Evolutionary conservation across 306 rosid species (phyloP), one percentile per base, ranked within the genome.

Genomic region (Lathyrus aphaca): DNA sequence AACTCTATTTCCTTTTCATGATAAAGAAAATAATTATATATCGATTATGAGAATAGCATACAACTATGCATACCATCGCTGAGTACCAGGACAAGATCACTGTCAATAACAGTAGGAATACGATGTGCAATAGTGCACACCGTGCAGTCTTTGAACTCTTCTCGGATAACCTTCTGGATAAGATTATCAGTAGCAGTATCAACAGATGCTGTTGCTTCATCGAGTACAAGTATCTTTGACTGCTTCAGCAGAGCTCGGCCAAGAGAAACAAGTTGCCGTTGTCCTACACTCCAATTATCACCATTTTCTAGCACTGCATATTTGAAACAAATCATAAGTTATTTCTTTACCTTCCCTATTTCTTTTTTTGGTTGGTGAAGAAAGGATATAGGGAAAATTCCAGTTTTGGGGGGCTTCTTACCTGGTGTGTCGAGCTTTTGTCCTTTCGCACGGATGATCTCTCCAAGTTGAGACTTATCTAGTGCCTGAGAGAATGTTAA

Each of bases 261-360:
- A 29, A 94, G 73, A 25, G 99, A 80, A 67, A 94, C 96, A 59
- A 94, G 99, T 76, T 94, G 99, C 66, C 99, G 83, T 82, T 94
- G 99, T 42, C 99, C 97, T 60, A 91, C 97, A 66, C 97, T 94
- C 99, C 99, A 94, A 63, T 94, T 94, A 80, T 94, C 99, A 75
- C 99, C 97, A 91, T 89, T 94, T 84, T 94, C 99, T n/a, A 91
- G 80, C 70, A 94, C 99, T 94, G 92, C 65, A 73, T 21, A 53
- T 77, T 77, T 46, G 69, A 66, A 62, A 46, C 59, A 54, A 61
- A 23, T 49, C 9, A 46, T 73, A 63, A 21, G 59, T 68, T 42
- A 7, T 35, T 35, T 35, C 10, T 77, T 48, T 23, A 14, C 5
- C 30, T 39, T 35, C 38, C 19, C 32, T 39, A 5, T 62, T 59